phyloP scores from a whole-genome alignment of 257 asterid species.

The Thymus quinquecostatus region DNA sequence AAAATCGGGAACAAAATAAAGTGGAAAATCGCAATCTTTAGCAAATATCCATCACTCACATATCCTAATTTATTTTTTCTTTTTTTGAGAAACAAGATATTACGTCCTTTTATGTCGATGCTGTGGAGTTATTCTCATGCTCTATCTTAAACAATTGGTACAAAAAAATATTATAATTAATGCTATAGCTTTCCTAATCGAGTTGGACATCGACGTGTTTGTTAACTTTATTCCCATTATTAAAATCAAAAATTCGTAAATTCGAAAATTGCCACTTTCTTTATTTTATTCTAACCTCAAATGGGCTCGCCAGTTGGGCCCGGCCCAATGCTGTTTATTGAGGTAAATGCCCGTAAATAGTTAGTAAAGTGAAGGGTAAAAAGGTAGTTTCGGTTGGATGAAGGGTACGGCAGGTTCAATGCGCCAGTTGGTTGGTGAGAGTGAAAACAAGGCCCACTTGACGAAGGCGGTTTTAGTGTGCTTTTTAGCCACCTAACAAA shows the following conservation, averaged over 20 bases:
- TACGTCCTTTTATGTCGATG: conserved; percentile 5
- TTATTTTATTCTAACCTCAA: not conserved
- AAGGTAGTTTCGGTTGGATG: not conserved
- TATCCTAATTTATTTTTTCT: conserved; percentile 16
- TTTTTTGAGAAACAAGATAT: not conserved
- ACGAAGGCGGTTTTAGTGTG: conserved; percentile 35
- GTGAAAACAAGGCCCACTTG: conserved; percentile 30
- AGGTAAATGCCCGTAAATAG: conserved; percentile 24
- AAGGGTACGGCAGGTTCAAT: conserved; percentile 6
- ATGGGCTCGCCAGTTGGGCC: not conserved
- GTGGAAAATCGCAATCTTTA: not conserved
- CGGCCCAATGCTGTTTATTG: not conserved
- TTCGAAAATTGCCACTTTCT: conserved; percentile 19
- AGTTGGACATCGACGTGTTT: conserved; percentile 26
- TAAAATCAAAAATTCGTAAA: not conserved
- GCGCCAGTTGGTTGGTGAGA: conserved; percentile 30
- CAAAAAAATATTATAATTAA: not conserved
- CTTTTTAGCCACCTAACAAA: conserved; percentile 28
- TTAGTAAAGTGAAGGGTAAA: conserved; percentile 2
- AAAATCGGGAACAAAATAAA: not conserved
- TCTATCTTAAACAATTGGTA: conserved; percentile 28
- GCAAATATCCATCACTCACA: conserved; percentile 1
- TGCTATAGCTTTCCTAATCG: not conserved
- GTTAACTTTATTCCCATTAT: conserved; percentile 23
- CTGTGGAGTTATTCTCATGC: not conserved